phyloP scores from a whole-genome alignment of 371 early-diverging fungal species.

The Zopfochytrium polystomum region DNA sequence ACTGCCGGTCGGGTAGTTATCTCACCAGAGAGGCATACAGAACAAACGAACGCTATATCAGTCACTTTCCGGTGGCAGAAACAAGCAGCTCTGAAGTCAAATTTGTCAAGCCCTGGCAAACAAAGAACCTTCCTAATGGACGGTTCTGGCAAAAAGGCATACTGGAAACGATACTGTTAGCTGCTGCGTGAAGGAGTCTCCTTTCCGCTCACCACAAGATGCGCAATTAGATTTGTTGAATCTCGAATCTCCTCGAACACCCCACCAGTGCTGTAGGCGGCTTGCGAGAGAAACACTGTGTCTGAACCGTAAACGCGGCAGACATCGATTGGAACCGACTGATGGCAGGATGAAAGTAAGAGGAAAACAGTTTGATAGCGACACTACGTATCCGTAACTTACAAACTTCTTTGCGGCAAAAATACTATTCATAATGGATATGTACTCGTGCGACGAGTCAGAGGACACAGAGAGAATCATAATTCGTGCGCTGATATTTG shows the following conservation, averaged over 20 bases:
- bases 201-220: too few relatives aligned
- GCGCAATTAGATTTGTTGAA: too few relatives aligned
- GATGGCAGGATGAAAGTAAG: neutral
- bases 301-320: slow-evolving; percentile 76
- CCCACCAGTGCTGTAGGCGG: slow-evolving; percentile 89
- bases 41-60: slow-evolving; percentile 91
- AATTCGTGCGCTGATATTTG: slow-evolving; percentile 64
- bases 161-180: slow-evolving; percentile 47
- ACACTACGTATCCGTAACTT: slow-evolving; percentile 22
- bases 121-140: slow-evolving; percentile 66
- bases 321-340: slow-evolving; percentile 85
- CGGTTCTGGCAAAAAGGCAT: slow-evolving; percentile 80
- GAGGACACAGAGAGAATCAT: slow-evolving; percentile 81
- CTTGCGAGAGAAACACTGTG: slow-evolving; percentile 90
- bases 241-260: too few relatives aligned
- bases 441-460: slow-evolving; percentile 85
- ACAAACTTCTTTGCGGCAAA: slow-evolving; percentile 91
- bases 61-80: slow-evolving; percentile 93
- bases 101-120: slow-evolving; percentile 72
- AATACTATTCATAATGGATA: slow-evolving; percentile 93
- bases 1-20: too few relatives aligned
- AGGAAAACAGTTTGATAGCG: neutral
- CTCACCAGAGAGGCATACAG: slow-evolving; percentile 95
- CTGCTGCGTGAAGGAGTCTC: too few relatives aligned
- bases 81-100: slow-evolving; percentile 93